Evolutionary conservation across 1,139 yeast genomes (phyloP).

Genomic region (Protomyces gravidus): DNA sequence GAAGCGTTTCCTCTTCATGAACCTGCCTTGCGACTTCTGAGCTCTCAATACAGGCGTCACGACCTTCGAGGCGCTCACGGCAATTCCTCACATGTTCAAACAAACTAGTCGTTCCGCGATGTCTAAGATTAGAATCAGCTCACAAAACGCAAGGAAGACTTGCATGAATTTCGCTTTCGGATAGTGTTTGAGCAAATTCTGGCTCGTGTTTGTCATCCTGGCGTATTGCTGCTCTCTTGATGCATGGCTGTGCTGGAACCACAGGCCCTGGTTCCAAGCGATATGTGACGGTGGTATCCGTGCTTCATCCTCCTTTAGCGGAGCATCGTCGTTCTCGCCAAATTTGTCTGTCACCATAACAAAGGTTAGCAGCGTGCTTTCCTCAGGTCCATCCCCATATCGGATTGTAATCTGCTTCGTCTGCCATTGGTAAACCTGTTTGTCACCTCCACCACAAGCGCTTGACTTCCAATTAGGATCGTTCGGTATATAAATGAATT

Average conservation of each 20-base stretch:
- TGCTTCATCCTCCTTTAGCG: not conserved
- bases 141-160: too few species aligned
- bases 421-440: not conserved
- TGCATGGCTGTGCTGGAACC: not conserved
- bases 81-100: not conserved
- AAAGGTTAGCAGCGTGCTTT: not conserved
- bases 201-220: not conserved
- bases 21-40: not conserved
- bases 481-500: not conserved
- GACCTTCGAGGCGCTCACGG: not conserved
- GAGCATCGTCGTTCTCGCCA: not conserved
- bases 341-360: not conserved
- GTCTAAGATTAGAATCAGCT: not conserved
- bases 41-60: not conserved
- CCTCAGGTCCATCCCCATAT: not conserved
- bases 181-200: not conserved
- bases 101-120: not conserved
- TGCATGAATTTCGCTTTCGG: not conserved
- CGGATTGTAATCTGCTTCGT: not conserved
- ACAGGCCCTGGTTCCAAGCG: not conserved
- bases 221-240: not conserved
- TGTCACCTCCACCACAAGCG: not conserved
- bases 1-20: not conserved
- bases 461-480: not conserved
- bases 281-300: not conserved